Evolutionary conservation across 169 alveolate species (phyloP), one percentile per base, ranked within the genome.

Genomic region (Ichthyophthirius multifiliis): DNA sequence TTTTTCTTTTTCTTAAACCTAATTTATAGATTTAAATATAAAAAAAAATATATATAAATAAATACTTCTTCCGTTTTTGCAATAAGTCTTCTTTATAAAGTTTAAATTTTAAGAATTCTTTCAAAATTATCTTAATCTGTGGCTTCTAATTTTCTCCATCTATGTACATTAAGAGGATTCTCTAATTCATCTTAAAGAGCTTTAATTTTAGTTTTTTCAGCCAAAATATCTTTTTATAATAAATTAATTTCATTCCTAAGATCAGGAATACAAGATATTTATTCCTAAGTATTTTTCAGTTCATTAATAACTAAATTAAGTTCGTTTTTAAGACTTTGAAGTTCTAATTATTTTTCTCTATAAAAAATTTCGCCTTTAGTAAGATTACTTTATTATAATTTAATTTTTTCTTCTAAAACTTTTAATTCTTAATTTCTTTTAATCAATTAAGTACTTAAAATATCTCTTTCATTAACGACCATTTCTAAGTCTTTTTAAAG

Each of bases 81-180:
- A 41, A 95, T 97, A 27, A 97, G 90, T 43, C 98, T 93, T 93
- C 96, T 95, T 87, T 97, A 96, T n/a, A 97, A 84, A 10, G 97
- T 83, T 84, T 97, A 92, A 34, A 97, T 94, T 84, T 97, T 96
- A 62, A 92, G 86, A 30, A 95, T 94, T 92, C 93, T 92, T 86
- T 97, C 98, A 73, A 92, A 94, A 43, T 95, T 95, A 65, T 96
- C 97, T n/a, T 98, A 97, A 47, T 95, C 98, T 9, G 98, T 93
- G 65, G 96, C 97, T 90, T 97, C 98, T 15, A 97, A 90, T 77
- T 95, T 95, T 82, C 98, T 85, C 98, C 98, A 97, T 77, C 99
- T 86, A 47, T 93, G 97, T 41, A 97, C 97, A 86, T 97, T 97
- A 90, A 97, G 89, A 31, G 98, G 99, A 64, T 97, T 96, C 83